Evolutionary conservation across 75 land plant species (phyloP), one percentile per base, ranked within the genome.

Genomic region (Pinus albicaulis): DNA sequence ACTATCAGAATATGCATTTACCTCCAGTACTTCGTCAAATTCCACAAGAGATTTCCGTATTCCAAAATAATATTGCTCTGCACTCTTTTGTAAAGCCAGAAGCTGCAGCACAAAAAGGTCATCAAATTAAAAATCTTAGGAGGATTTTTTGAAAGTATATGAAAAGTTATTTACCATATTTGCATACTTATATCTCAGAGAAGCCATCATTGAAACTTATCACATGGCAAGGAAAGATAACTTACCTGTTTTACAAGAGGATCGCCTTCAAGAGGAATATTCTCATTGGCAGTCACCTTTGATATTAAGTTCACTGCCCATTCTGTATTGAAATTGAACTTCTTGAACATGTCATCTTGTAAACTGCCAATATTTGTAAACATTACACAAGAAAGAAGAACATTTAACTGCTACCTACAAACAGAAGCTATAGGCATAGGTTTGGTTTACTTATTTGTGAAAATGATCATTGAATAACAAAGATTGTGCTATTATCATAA

Each of bases 1-100:
- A 48, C 10, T 10, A 10, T 10, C 12, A 10, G 53, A 48, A 48
- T 8, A 48, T 72, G 31, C 34, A 4, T 24, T 55, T 84, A 95
- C 98, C 98, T 98, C 99, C 64, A 98, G 78, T 2, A 98, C 99
- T 89, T 95, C 98, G 80, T 98, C 99, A 76, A 93, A 98, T 78
- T 98, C 98, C 56, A 98, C 98, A 25, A 98, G 83, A 79, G 86
- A 88, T 82, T 94, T 94, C 72, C 99, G 82, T 57, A 92, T 84
- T 13, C 82, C 80, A 77, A 90, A 95, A 88, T 85, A 95, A 79
- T 89, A 93, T 61, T 92, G 88, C 84, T 95, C 98, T 10, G 90
- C 97, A 80, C 85, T 94, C 55, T 85, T 88, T 83, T 95, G 98
- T 22, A 95, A 69, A 38, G 73, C 77, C 74, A 91, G 77, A 81